Evolutionary conservation across 768 basidiomycete species (phyloP).

Genomic region (Gloeopeniophorella convolvens): DNA sequence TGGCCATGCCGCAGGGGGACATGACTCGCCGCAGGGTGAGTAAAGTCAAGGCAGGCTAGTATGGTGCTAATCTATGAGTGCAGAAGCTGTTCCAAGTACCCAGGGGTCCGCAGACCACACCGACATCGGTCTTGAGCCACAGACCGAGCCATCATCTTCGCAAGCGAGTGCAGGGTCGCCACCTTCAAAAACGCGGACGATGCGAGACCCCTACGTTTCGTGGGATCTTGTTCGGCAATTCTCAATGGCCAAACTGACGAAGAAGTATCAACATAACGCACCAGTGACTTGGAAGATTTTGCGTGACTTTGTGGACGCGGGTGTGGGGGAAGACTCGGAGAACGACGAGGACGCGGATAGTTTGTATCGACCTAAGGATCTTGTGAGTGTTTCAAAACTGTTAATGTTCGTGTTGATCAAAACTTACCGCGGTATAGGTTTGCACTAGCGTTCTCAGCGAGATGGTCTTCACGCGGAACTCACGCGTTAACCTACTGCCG

Average conservation of each 20-base stretch:
- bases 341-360: too few species aligned
- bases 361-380: background rate
- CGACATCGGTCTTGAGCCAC: too few species aligned
- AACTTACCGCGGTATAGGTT: constrained; percentile 1
- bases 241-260: background rate
- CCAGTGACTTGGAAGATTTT: constrained; percentile 14
- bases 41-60: too few species aligned
- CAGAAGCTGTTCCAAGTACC: too few species aligned
- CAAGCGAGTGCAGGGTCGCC: too few species aligned
- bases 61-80: too few species aligned
- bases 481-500: constrained; percentile 2
- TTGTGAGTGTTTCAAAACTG: background rate
- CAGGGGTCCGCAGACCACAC: too few species aligned
- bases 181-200: too few species aligned
- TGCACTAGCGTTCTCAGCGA: background rate
- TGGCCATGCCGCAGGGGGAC: too few species aligned
- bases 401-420: background rate
- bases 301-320: background rate
- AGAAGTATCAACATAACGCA: background rate
- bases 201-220: background rate
- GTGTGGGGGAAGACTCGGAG: background rate
- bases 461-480: constrained; percentile 7
- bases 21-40: too few species aligned
- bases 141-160: too few species aligned
- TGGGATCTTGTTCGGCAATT: background rate